phyloP scores from a whole-genome alignment of 1,284 basidiomycete species.

The Anthracocystis panici-leucophaei region DNA sequence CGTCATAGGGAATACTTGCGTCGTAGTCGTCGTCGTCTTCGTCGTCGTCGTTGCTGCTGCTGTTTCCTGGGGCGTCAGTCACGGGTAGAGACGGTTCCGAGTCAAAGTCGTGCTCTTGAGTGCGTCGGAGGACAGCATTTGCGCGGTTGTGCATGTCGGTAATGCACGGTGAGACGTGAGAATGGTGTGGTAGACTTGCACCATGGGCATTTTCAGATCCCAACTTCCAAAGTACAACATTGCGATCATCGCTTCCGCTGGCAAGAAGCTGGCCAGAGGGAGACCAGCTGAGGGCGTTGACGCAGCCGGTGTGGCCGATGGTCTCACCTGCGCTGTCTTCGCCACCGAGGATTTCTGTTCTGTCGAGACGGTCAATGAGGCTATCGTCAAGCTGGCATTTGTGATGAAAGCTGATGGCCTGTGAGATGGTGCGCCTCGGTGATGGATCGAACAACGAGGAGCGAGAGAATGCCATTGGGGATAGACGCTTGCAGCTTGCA shows the following conservation, averaged over 20 bases:
- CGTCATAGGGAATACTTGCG: neutral
- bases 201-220: slow-evolving; percentile 70
- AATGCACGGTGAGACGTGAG: slow-evolving; percentile 1
- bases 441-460: slow-evolving; percentile 9
- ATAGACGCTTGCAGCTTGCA: neutral
- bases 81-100: neutral
- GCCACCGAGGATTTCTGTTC: slow-evolving; percentile 41
- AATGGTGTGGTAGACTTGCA: slow-evolving; percentile 43
- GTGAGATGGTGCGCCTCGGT: slow-evolving; percentile 19
- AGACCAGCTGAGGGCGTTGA: slow-evolving; percentile 81
- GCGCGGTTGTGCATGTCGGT: too few species aligned
- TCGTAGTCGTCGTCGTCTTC: too few species aligned
- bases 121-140: neutral
- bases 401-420: slow-evolving; percentile 15
- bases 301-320: slow-evolving; percentile 50
- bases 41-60: neutral
- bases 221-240: slow-evolving; percentile 79
- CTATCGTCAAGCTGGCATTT: slow-evolving; percentile 32
- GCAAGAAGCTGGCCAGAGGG: slow-evolving; percentile 79
- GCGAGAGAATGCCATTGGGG: slow-evolving; percentile 12
- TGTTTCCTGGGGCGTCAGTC: neutral
- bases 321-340: slow-evolving; percentile 11
- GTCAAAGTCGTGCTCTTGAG: neutral
- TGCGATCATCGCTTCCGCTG: slow-evolving; percentile 83
- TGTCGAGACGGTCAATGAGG: slow-evolving; percentile 37